A percentile compares a stretch with the other conserved stretches of the same genome.
Conservation (phyloP, 768 basidiomycete genomes). For the Phaffia tasmanica region DNA sequence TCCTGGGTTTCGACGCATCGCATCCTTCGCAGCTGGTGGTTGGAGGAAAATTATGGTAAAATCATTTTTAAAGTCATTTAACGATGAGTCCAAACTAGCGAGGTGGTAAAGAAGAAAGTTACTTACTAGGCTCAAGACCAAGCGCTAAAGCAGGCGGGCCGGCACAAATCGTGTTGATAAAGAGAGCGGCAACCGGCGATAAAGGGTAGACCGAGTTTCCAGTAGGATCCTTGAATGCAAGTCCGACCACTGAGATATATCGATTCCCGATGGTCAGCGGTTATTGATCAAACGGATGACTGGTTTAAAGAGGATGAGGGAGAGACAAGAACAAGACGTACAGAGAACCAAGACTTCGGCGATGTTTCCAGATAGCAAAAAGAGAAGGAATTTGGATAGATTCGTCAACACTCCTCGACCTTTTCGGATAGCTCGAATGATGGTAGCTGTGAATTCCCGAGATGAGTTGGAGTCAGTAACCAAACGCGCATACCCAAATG, state of each 20-base stretch:
- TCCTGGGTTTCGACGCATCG: constrained; percentile 45
- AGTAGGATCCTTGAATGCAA: constrained; percentile 48
- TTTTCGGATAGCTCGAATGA: constrained; percentile 54
- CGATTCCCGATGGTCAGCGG: not conserved
- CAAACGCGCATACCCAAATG: too few species aligned
- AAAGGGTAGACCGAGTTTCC: constrained; percentile 49
- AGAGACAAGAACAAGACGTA: not conserved
- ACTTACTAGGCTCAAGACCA: constrained; percentile 40
- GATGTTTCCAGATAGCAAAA: constrained; percentile 48
- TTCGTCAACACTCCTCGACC: constrained; percentile 54
- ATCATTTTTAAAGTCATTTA: not conserved
- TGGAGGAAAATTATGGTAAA: not conserved
- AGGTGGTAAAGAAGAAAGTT: too few species aligned
- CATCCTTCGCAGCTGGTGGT: constrained; percentile 42
- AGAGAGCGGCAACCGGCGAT: constrained; percentile 44
- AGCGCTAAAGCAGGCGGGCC: constrained; percentile 50
- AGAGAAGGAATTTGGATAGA: constrained; percentile 49
- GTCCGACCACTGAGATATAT: constrained; percentile 42
- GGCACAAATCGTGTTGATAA: constrained; percentile 40
- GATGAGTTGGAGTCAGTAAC: too few species aligned
- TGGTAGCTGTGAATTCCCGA: constrained; percentile 40
- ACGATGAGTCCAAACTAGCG: constrained; percentile 9
- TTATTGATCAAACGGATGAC: not conserved
- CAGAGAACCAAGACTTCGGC: constrained; percentile 47
- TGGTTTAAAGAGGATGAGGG: too few species aligned